Evolutionary conservation across 306 rosid species (phyloP).

Genomic region (Senna tora): DNA sequence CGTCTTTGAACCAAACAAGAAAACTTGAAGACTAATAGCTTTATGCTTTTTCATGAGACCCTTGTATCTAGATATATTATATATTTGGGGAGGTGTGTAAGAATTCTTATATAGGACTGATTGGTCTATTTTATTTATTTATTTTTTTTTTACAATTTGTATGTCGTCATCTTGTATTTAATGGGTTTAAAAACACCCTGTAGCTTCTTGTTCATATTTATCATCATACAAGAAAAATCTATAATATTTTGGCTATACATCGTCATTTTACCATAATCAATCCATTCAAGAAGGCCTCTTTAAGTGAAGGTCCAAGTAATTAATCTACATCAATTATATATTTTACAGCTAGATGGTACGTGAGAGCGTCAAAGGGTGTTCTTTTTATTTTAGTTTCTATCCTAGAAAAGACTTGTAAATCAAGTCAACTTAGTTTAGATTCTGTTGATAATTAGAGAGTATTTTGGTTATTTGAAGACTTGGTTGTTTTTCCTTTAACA

Average conservation of each 20-base stretch:
- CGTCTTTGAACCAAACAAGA: slow-evolving; percentile 70
- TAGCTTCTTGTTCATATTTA: not conserved
- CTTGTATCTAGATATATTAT: slow-evolving; percentile 30
- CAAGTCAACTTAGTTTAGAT: not conserved
- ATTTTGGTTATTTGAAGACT: not conserved
- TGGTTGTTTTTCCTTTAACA: not conserved
- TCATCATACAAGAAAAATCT: not conserved
- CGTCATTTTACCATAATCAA: not conserved
- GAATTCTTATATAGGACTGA: slow-evolving; percentile 16
- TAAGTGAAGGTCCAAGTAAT: not conserved
- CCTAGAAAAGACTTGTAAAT: not conserved
- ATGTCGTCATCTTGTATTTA: not conserved
- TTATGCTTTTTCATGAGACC: slow-evolving; percentile 17
- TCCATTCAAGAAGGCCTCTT: not conserved
- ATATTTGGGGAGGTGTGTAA: not conserved
- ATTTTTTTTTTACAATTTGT: not conserved
- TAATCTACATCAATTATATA: not conserved
- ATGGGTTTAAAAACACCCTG: not conserved
- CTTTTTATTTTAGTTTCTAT: not conserved
- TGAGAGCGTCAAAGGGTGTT: not conserved
- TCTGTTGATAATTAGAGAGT: not conserved
- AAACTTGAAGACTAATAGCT: slow-evolving; percentile 43
- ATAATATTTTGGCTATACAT: not conserved
- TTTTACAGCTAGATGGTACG: not conserved
- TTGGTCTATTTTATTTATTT: not conserved